Conservation (phyloP, 305 asterid species). For the Solanum hybrid region DNA sequence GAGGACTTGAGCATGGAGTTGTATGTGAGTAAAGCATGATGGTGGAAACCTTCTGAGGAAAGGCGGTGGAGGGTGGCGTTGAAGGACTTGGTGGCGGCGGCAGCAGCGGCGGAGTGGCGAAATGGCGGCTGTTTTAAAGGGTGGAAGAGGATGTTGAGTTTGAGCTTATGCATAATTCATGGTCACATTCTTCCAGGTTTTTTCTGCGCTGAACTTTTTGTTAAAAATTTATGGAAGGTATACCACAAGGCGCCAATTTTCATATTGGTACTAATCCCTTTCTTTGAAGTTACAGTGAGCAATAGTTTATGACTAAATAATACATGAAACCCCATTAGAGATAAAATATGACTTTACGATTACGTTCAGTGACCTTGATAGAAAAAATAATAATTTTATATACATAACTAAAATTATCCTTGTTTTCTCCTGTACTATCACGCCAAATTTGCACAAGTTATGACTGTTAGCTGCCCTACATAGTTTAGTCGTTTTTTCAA, state of each 20-base stretch:
- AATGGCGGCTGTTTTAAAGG: slow-evolving; percentile 16
- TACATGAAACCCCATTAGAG: neutral
- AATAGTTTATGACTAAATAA: neutral
- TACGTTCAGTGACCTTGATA: neutral
- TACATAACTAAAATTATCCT: neutral
- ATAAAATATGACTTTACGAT: neutral
- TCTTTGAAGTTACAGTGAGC: neutral
- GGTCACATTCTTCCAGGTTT: neutral
- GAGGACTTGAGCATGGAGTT: slow-evolving; percentile 43
- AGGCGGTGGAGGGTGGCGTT: slow-evolving; percentile 56
- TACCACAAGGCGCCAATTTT: neutral
- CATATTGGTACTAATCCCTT: neutral
- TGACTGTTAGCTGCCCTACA: neutral
- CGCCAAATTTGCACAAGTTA: neutral
- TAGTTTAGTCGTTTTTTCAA: neutral
- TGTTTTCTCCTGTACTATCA: neutral
- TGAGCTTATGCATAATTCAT: slow-evolving; percentile 36
- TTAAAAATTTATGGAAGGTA: neutral
- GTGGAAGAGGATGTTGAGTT: slow-evolving; percentile 16
- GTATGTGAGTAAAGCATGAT: slow-evolving; percentile 39
- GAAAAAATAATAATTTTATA: neutral
- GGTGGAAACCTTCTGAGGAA: slow-evolving; percentile 50
- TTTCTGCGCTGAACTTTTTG: neutral
- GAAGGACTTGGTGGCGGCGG: slow-evolving; percentile 30
- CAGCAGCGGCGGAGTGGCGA: neutral